A percentile compares a stretch with the other conserved stretches of the same genome.
Conservation (phyloP, 768 basidiomycete species). For the Mycena pura region DNA sequence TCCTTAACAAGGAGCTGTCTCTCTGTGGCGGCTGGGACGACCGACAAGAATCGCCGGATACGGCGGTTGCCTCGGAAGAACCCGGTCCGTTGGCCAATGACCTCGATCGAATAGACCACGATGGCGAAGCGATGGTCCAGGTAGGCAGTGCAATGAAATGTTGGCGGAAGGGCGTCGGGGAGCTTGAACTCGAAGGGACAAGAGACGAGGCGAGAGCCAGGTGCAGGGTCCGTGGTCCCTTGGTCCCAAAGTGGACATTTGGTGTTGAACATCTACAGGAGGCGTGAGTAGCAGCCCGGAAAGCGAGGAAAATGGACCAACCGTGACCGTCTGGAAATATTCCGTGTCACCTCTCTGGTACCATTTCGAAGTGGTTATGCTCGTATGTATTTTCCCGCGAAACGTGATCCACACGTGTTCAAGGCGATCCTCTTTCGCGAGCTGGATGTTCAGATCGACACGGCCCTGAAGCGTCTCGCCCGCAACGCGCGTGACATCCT, state of each 20-base stretch:
- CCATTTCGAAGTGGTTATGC: background rate
- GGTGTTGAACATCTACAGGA: background rate
- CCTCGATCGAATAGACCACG: conserved; percentile 13
- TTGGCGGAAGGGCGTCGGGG: background rate
- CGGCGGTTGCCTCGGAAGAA: conserved; percentile 12
- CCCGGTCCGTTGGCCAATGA: conserved; percentile 11
- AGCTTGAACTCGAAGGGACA: conserved; percentile 12
- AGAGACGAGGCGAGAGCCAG: conserved; percentile 3
- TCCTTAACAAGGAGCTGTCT: conserved; percentile 2
- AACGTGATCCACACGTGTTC: conserved; percentile 13
- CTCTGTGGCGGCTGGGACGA: background rate
- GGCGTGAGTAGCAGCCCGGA: background rate
- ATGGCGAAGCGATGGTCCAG: background rate
- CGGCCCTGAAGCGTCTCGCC: conserved; percentile 10
- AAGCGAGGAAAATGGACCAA: background rate
- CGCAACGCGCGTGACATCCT: conserved; percentile 10
- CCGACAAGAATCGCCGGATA: conserved; percentile 6
- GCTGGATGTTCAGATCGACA: conserved; percentile 12
- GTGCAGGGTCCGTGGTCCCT: background rate
- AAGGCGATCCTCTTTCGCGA: conserved; percentile 2
- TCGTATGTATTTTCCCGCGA: conserved; percentile 7
- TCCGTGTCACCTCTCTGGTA: background rate
- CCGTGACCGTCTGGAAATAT: conserved; percentile 1
- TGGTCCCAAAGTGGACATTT: background rate
- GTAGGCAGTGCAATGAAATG: conserved; percentile 8